Percentiles rank a stretch among this genome's conserved stretches.
phyloP scores from a whole-genome alignment of 257 asterid species.

The Agastache rugosa region DNA sequence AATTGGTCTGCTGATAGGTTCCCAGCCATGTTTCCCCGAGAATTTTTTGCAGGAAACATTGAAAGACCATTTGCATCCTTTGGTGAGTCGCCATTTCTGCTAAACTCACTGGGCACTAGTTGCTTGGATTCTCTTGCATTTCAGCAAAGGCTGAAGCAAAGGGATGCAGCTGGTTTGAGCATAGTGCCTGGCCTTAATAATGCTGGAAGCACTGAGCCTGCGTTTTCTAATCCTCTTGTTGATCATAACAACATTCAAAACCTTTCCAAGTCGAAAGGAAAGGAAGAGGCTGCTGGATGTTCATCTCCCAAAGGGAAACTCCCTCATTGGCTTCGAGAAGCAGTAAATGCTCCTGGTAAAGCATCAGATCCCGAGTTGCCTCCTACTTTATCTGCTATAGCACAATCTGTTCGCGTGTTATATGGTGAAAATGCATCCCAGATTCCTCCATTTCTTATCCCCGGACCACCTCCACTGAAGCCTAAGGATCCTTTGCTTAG shows the following conservation, averaged over 20 bases:
- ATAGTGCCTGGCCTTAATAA: slow-evolving; percentile 50
- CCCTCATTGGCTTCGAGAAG: slow-evolving; percentile 98
- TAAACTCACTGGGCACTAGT: slow-evolving; percentile 66
- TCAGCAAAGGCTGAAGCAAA: slow-evolving; percentile 51
- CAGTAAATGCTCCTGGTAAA: slow-evolving; percentile 66
- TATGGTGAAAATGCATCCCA: slow-evolving; percentile 68
- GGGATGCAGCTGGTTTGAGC: slow-evolving; percentile 51
- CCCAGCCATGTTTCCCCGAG: slow-evolving; percentile 56
- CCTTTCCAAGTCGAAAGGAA: slow-evolving; percentile 55
- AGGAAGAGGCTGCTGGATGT: slow-evolving; percentile 53
- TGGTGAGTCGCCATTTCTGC: slow-evolving; percentile 54
- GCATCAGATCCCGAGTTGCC: slow-evolving; percentile 57
- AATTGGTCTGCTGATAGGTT: slow-evolving; percentile 54
- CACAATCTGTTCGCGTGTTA: slow-evolving; percentile 80
- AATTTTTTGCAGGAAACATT: slow-evolving; percentile 48
- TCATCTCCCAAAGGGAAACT: slow-evolving; percentile 58
- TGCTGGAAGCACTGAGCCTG: slow-evolving; percentile 50
- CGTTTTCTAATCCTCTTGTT: slow-evolving; percentile 36
- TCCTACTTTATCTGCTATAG: slow-evolving; percentile 77
- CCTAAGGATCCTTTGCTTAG: slow-evolving; percentile 75
- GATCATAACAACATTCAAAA: slow-evolving; percentile 40
- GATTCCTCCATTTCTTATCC: slow-evolving; percentile 82
- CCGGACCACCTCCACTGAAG: slow-evolving; percentile 74
- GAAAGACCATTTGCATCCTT: slow-evolving; percentile 55
- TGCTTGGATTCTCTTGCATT: slow-evolving; percentile 55